Percentiles rank a stretch among this genome's conserved stretches.
Conservation (phyloP, 371 early-diverging fungal genomes). For the Gilbertella persicaria region DNA sequence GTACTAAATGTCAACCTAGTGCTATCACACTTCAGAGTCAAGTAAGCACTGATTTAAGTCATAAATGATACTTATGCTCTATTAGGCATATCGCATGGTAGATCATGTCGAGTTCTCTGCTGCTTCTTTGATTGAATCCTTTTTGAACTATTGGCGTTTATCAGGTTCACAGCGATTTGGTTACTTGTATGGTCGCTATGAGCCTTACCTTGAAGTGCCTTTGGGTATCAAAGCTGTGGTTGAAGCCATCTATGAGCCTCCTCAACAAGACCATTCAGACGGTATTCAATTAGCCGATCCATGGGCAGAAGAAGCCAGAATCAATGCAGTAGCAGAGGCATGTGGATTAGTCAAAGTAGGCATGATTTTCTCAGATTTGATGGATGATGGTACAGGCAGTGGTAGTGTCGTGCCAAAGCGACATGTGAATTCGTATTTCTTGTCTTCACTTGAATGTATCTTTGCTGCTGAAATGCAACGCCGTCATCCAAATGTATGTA, state of each 20-base stretch:
- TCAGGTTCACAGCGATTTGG: constrained; percentile 94
- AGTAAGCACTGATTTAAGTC: constrained; percentile 36
- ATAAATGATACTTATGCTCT: too few species aligned
- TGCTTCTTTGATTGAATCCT: constrained; percentile 81
- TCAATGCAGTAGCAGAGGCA: constrained; percentile 69
- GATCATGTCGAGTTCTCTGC: constrained; percentile 99
- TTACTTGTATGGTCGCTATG: constrained; percentile 93
- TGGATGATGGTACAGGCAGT: constrained; percentile 80
- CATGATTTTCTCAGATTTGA: constrained; percentile 95
- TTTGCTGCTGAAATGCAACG: constrained; percentile 92
- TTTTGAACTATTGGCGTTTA: constrained; percentile 87
- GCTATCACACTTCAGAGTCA: constrained; percentile 91
- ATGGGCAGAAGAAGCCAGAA: constrained; percentile 60
- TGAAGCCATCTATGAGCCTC: constrained; percentile 94
- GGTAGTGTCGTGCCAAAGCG: constrained; percentile 89
- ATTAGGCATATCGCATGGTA: constrained; percentile 95
- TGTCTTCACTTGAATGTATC: constrained; percentile 91
- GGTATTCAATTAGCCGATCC: constrained; percentile 73
- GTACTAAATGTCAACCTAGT: constrained; percentile 97
- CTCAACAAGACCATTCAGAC: constrained; percentile 84
- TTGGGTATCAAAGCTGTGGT: constrained; percentile 98
- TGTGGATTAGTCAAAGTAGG: constrained; percentile 89
- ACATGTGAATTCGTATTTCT: constrained; percentile 91
- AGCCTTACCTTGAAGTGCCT: constrained; percentile 90
- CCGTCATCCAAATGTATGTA: constrained; percentile 70